Evolutionary conservation across 768 basidiomycete species (phyloP), one percentile per base, ranked within the genome.

Genomic region (Mycena sanguinolenta): DNA sequence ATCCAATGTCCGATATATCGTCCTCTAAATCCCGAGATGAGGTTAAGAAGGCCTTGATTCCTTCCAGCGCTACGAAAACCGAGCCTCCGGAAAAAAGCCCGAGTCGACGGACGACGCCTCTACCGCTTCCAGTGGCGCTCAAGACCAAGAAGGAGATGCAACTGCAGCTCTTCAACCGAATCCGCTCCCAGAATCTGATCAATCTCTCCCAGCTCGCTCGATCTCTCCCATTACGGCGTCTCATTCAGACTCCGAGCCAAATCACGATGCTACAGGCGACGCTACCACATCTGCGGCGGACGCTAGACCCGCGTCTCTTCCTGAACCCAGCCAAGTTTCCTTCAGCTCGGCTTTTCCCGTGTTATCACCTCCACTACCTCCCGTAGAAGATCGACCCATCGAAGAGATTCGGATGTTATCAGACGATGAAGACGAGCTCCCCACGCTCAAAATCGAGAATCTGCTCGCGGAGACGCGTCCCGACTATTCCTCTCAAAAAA

Each of bases 401-500:
- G 36, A 38, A 38, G 36, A 38, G 8, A 38, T 38, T 38, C 36
- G 36, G 36, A 6, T 14, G 36, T 38, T 38, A 38, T 7, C 36
- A 6, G 66, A 67, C 23, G 66, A 67, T 23, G 36, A 63, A 2
- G 58, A 61, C 21, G 50, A 53, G 23, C 16, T 67, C 16, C 66
- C 66, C 8, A 34, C 59, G 1, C 50, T n/a, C n/a, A n/a, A n/a
- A n/a, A n/a, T 67, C 21, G 34, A 61, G 39, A 34, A 61, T 46
- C 14, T 67, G 39, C 25, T 67, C 28, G 58, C 66, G 25, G 39
- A 53, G 38, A 67, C 66, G 52, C 66, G 46, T 46, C 66, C 66
- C 9, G 39, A 44, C 32, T 53, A 60, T n/a, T 19, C 46, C 7
- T 36, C 27, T 10, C 25, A 58, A 27, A 66, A 66, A 27, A 66